phyloP scores from a whole-genome alignment of 106 monocot species.

The Alisma plantagoaquatica region DNA sequence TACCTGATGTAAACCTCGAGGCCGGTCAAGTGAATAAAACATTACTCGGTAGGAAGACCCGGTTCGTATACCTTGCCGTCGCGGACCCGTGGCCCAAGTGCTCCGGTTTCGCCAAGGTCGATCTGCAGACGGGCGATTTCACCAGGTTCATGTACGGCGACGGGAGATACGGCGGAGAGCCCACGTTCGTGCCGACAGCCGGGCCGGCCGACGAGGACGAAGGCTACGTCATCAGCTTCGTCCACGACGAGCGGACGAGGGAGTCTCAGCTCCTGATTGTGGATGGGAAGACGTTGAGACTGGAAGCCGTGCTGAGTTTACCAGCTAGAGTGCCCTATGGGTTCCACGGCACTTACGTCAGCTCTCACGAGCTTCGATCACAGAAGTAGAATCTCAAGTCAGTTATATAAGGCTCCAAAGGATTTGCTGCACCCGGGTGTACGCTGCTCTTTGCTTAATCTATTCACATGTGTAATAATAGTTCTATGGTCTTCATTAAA shows the following conservation, averaged over 20 bases:
- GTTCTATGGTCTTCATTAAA: no score
- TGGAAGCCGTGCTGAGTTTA: constrained; percentile 19
- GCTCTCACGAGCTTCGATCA: constrained; percentile 4
- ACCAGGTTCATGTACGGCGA: constrained; percentile 23
- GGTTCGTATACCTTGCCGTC: constrained; percentile 33
- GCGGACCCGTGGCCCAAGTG: constrained; percentile 45
- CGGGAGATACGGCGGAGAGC: constrained; percentile 39
- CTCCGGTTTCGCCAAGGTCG: constrained; percentile 42
- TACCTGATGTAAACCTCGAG: constrained; percentile 29
- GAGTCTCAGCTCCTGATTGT: constrained; percentile 26
- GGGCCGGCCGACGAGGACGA: constrained; percentile 22
- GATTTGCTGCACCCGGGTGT: no score
- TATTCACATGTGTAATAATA: no score
- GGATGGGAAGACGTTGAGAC: constrained; percentile 19
- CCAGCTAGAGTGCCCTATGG: constrained; percentile 37
- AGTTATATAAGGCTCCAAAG: no score
- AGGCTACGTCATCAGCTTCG: constrained; percentile 31
- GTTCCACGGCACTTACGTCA: constrained; percentile 36
- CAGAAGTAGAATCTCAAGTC: no score
- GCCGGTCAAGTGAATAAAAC: constrained; percentile 38
- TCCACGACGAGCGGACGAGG: constrained; percentile 22
- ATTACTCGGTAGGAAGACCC: constrained; percentile 28
- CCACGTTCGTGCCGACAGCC: constrained; percentile 19
- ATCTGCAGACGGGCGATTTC: constrained; percentile 23
- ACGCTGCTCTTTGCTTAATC: no score